These are phyloP conservation scores for Picochlorum sp. DNA, from an alignment of 139 green algal genomes.

Conservation along the genomic window DNA sequence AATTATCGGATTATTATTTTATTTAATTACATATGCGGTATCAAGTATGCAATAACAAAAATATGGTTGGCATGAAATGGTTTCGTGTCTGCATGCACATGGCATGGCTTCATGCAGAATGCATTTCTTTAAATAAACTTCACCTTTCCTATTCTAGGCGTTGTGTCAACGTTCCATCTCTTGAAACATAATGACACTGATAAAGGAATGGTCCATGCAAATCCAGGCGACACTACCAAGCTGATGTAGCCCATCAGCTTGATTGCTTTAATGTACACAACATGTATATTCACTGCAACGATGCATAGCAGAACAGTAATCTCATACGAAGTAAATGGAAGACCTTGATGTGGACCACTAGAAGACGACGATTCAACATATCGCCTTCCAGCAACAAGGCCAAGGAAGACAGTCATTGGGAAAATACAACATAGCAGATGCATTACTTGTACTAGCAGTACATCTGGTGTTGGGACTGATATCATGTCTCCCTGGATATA, in stretches of 20 bases:
- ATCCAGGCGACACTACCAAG: constrained; percentile 21
- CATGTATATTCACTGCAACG: neutral
- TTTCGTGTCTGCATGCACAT: too few species aligned
- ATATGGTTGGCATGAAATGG: too few species aligned
- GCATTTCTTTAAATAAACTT: neutral
- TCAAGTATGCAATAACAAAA: too few species aligned
- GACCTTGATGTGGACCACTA: too few species aligned
- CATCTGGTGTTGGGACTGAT: constrained; percentile 21
- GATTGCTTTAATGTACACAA: constrained; percentile 11
- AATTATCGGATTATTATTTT: too few species aligned
- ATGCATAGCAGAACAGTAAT: neutral
- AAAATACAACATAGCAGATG: constrained; percentile 26
- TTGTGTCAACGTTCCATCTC: neutral
- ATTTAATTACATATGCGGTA: too few species aligned
- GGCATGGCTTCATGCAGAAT: too few species aligned
- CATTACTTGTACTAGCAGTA: constrained; percentile 19
- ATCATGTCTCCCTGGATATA: constrained; percentile 4
- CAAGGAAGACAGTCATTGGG: constrained; percentile 39
- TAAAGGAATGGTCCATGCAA: constrained; percentile 32
- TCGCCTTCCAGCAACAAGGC: constrained; percentile 21
- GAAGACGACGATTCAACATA: neutral
- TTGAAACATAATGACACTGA: constrained; percentile 13
- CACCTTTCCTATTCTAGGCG: neutral
- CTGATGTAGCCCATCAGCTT: constrained; percentile 7
- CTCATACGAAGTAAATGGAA: neutral